These are phyloP conservation scores for Sideroxylon spinosum DNA, from an alignment of 179 eudicot genomes.

Conservation along the genomic window DNA sequence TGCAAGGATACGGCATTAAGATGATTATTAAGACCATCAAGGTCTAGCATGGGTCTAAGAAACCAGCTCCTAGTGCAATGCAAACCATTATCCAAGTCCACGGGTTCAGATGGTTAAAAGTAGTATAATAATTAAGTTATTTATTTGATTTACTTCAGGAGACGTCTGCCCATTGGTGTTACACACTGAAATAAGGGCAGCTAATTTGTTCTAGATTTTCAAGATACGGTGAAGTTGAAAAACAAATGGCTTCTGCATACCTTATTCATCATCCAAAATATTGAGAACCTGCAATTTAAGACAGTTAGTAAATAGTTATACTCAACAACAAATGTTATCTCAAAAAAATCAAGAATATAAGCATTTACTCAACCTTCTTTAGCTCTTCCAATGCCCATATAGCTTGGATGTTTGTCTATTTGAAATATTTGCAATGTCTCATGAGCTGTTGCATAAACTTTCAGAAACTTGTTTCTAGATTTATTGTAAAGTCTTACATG, in stretches of 20 bases:
- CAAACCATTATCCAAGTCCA: slow-evolving; percentile 20
- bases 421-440: too few species aligned
- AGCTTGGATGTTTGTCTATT: too few species aligned
- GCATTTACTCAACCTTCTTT: slow-evolving; percentile 92
- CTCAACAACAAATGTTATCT: background rate
- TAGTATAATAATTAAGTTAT: slow-evolving; percentile 13
- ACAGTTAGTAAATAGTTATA: slow-evolving; percentile 9
- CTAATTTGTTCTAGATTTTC: slow-evolving; percentile 15
- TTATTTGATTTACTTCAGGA: slow-evolving; percentile 55
- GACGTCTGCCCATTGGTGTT: slow-evolving; percentile 94
- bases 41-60: slow-evolving; percentile 85
- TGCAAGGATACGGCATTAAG: too few species aligned
- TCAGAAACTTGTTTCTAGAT: too few species aligned
- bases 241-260: slow-evolving; percentile 30
- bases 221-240: slow-evolving; percentile 7
- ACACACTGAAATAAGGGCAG: slow-evolving; percentile 59
- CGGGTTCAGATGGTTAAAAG: slow-evolving; percentile 12
- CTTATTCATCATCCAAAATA: slow-evolving; percentile 99
- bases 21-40: too few species aligned
- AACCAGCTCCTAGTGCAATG: slow-evolving; percentile 75
- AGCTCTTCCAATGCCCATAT: slow-evolving; percentile 95
- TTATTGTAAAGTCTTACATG: slow-evolving; percentile 26
- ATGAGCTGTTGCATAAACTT: too few species aligned
- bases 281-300: slow-evolving; percentile 68
- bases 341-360: slow-evolving; percentile 18